A percentile compares a stretch with the other conserved stretches of the same genome.
These are phyloP conservation scores for Pleurotus giganteus DNA, from an alignment of 768 basidiomycete genomes.

Conservation along the genomic window DNA sequence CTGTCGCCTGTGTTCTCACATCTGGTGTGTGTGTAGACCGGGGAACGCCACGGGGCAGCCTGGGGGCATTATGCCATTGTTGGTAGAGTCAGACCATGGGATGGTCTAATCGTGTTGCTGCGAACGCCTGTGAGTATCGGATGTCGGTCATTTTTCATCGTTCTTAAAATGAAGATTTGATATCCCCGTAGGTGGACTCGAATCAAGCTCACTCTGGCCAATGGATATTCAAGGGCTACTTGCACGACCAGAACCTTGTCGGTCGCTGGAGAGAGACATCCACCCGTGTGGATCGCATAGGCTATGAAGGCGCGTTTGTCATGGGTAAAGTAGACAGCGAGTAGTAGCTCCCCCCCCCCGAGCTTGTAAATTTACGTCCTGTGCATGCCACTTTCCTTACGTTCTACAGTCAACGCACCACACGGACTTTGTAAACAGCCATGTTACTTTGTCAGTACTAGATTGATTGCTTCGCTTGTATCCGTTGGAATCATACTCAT, in stretches of 20 bases:
- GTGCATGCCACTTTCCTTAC: too few species aligned
- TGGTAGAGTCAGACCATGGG: conserved; percentile 51
- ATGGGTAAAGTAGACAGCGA: conserved; percentile 28
- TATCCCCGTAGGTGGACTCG: conserved; percentile 29
- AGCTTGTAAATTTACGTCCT: conserved; percentile 1
- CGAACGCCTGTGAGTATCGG: conserved; percentile 39
- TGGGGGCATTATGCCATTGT: conserved; percentile 47
- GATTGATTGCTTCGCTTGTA: too few species aligned
- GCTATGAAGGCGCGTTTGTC: conserved; percentile 51
- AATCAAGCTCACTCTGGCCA: conserved; percentile 30
- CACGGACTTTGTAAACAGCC: too few species aligned
- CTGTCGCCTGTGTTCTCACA: too few species aligned
- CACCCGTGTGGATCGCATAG: conserved; percentile 35
- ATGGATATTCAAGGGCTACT: conserved; percentile 53
- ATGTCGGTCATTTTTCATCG: neutral
- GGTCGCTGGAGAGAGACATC: conserved; percentile 54
- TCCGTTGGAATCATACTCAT: too few species aligned
- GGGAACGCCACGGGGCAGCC: conserved; percentile 40
- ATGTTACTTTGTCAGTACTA: too few species aligned
- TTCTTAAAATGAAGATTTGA: conserved; percentile 1
- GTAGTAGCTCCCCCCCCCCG: too few species aligned
- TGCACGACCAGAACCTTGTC: conserved; percentile 47
- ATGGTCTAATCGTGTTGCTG: conserved; percentile 46
- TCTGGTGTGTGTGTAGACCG: too few species aligned
- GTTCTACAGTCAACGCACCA: too few species aligned